Base-by-base conservation (phyloP, 306 rosid genomes). In the Gastrolobium bilobum region DNA sequence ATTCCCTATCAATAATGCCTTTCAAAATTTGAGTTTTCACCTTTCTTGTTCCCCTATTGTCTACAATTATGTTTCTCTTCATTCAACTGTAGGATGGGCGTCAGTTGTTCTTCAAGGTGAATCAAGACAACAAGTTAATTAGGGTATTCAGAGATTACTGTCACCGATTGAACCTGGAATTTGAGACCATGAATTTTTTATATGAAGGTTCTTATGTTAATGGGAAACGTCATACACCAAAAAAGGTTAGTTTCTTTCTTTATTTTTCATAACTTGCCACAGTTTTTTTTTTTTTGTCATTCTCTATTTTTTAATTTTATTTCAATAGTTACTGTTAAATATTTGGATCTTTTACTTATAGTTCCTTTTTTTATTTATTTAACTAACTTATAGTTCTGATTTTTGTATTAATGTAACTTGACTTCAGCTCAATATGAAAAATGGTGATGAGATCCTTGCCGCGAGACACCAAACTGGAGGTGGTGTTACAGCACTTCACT, bases 21-120 rank as follows among this genome's bases (percentile, higher is more conserved):
- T n/a, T n/a, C n/a, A n/a, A n/a, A n/a, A 11, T n/a, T 59, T 33
- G 46, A 73, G 4, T 44, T 66, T 37, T 77, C 13, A 14, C 68
- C 5, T 30, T 56, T 10, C 29, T 39, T 2, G 4, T 56, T 20
- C 26, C 0, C 47, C 20, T 43, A 7, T 38, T 71, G 0, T 50
- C 10, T 14, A n/a, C 60, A 51, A 4, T 54, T 72, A 4, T 56
- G 30, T 30, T 68, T 44, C 26, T 79, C 10, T 73, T 47, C 11
- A 68, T 68, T 69, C 53, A 79, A 79, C 0, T 51, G 26, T 15
- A 76, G 86, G 82, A 82, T 62, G 86, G 82, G 13, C 26, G 26
- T 6, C 26, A 44, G 8, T 0, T 70, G 15, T 53, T 7, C 70
- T 82, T 62, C 79, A 70, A 11, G 68, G 69, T 62, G 68, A 70